Evolutionary conservation across 306 rosid genomes (phyloP).

Genomic region (Pterocarpus santalinus): DNA sequence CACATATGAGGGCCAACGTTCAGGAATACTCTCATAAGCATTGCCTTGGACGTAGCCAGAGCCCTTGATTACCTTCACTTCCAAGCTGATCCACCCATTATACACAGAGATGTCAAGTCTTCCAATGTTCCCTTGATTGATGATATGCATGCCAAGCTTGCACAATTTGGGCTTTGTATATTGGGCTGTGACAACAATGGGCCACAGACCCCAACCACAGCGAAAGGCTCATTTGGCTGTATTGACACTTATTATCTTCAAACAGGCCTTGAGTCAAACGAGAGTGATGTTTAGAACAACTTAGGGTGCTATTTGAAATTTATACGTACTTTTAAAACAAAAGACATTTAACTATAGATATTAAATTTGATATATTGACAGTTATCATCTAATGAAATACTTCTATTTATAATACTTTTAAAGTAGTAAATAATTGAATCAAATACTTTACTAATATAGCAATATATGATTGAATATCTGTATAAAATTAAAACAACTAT

Average conservation of each 20-base stretch:
- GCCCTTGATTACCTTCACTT: conserved; percentile 46
- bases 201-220: not conserved
- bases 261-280: not conserved
- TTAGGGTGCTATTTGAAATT: conserved; percentile 23
- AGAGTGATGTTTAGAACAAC: conserved; percentile 35
- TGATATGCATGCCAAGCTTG: conserved; percentile 36
- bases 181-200: conserved; percentile 12
- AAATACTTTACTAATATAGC: too few species aligned
- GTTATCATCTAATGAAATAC: too few species aligned
- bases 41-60: not conserved
- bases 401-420: too few species aligned
- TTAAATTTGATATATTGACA: too few species aligned
- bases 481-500: not conserved
- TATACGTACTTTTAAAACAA: too few species aligned
- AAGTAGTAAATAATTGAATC: too few species aligned
- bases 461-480: too few species aligned
- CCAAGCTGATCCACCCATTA: conserved; percentile 20
- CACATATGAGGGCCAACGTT: not conserved
- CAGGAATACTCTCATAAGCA: not conserved
- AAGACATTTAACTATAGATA: too few species aligned
- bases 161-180: conserved; percentile 40
- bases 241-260: conserved; percentile 13
- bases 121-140: conserved; percentile 18
- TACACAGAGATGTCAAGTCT: conserved; percentile 44
- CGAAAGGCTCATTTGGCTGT: conserved; percentile 39